Percentiles rank a stretch among this genome's conserved stretches.
Evolutionary conservation across 2,329 filamentous ascomycete species (phyloP).

Genomic region (Diplocarpon mali): DNA sequence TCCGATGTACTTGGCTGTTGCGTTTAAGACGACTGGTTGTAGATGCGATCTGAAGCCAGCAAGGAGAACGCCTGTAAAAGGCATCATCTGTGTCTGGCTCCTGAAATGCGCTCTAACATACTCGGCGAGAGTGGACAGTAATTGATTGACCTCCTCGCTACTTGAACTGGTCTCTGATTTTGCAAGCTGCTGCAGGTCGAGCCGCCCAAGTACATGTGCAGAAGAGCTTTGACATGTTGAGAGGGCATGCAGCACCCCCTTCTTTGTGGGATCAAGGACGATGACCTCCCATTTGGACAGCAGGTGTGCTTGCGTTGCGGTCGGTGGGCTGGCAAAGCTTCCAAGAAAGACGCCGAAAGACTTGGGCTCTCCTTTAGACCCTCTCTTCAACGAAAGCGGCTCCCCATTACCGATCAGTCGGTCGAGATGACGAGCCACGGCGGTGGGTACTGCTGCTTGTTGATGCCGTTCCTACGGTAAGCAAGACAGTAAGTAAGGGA

Average conservation of each 20-base stretch:
- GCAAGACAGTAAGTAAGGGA: background rate
- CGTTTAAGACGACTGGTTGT: conserved; percentile 12
- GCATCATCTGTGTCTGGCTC: background rate
- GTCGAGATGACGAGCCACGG: background rate
- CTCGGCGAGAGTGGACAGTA: conserved; percentile 2
- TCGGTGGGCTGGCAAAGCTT: conserved; percentile 25
- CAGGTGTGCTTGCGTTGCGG: conserved; percentile 23
- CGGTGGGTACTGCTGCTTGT: background rate
- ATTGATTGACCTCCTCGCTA: background rate
- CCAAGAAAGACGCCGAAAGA: conserved; percentile 33
- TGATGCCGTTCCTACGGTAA: background rate
- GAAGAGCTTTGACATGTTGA: background rate
- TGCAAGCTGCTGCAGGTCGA: conserved; percentile 8
- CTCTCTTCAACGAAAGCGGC: background rate
- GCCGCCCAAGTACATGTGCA: conserved; percentile 6
- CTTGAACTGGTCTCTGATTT: background rate
- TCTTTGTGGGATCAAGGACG: conserved; percentile 31
- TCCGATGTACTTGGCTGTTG: conserved; percentile 8
- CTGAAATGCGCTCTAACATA: conserved; percentile 1
- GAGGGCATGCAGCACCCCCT: conserved; percentile 27
- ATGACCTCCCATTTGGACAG: conserved; percentile 31
- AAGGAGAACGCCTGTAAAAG: conserved; percentile 9
- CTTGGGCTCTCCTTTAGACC: conserved; percentile 15
- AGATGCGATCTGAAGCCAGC: conserved; percentile 5
- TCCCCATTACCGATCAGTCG: background rate